Percentiles rank a stretch among this genome's conserved stretches.
Conservation (phyloP, 352 stramenopile species). For the Phytophthora constricta region DNA sequence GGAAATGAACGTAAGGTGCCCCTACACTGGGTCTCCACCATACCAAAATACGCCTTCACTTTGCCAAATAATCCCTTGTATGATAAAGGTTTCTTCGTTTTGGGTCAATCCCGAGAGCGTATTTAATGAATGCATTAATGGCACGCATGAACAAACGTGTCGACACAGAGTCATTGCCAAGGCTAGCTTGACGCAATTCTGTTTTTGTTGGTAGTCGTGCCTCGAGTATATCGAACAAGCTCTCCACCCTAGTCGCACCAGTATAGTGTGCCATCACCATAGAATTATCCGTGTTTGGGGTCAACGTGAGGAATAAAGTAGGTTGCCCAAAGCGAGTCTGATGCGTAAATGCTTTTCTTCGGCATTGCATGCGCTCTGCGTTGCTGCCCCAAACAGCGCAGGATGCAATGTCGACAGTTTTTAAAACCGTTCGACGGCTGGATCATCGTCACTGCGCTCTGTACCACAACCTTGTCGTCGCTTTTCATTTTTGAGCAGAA, state of each 20-base stretch:
- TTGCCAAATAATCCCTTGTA: conserved; percentile 6
- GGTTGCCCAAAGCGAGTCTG: conserved; percentile 15
- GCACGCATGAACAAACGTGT: conserved; percentile 15
- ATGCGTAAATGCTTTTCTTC: conserved; percentile 3
- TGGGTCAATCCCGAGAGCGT: conserved; percentile 9
- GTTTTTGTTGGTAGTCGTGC: conserved; percentile 9
- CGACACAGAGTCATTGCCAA: conserved; percentile 16
- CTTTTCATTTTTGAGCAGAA: conserved; percentile 12
- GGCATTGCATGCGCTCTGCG: conserved; percentile 5
- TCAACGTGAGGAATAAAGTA: conserved; percentile 11
- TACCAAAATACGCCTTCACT: conserved; percentile 10
- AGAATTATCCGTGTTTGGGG: conserved; percentile 7
- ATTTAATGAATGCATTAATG: conserved; percentile 6
- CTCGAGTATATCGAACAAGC: conserved; percentile 4
- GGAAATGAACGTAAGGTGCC: conserved; percentile 3
- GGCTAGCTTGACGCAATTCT: conserved; percentile 9
- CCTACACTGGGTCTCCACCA: conserved; percentile 9
- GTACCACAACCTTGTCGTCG: neutral
- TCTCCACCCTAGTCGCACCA: neutral
- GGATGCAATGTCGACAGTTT: neutral
- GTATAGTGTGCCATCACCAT: conserved; percentile 11
- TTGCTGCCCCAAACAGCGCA: conserved; percentile 3
- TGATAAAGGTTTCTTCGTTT: neutral
- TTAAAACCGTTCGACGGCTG: neutral
- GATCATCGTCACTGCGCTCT: neutral